Evolutionary conservation across 2,329 filamentous ascomycete species (phyloP).

Genomic region (Aureobasidium sp.): DNA sequence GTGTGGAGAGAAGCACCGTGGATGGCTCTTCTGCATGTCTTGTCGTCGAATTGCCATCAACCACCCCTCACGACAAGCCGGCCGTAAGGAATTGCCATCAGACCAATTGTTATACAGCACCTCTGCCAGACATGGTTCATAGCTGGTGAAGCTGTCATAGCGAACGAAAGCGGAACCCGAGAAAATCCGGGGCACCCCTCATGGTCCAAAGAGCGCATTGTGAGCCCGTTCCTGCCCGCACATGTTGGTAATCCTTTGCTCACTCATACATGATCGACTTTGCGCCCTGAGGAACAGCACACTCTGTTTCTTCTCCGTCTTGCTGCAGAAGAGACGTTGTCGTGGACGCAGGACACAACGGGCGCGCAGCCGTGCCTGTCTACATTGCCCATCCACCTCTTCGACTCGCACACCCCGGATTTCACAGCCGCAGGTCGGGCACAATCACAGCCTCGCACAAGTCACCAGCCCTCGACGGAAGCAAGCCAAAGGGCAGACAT

Average conservation of each 20-base stretch:
- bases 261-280: neutral
- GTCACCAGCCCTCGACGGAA: neutral
- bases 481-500: neutral
- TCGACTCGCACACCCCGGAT: neutral
- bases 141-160: neutral
- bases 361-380: conserved; percentile 4
- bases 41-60: neutral
- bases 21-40: neutral
- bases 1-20: neutral
- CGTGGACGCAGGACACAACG: conserved; percentile 3
- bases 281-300: neutral
- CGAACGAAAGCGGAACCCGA: conserved; percentile 1
- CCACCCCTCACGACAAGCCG: neutral
- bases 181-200: conserved; percentile 5
- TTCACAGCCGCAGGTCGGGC: neutral
- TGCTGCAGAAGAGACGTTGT: neutral
- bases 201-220: too few relatives aligned
- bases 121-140: neutral
- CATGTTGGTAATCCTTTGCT: neutral
- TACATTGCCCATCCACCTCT: neutral
- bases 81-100: neutral
- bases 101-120: neutral
- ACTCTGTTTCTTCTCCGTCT: neutral
- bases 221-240: neutral
- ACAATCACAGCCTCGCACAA: neutral